phyloP scores from a whole-genome alignment of 163 green algal genomes.

The Volvox carteri region DNA sequence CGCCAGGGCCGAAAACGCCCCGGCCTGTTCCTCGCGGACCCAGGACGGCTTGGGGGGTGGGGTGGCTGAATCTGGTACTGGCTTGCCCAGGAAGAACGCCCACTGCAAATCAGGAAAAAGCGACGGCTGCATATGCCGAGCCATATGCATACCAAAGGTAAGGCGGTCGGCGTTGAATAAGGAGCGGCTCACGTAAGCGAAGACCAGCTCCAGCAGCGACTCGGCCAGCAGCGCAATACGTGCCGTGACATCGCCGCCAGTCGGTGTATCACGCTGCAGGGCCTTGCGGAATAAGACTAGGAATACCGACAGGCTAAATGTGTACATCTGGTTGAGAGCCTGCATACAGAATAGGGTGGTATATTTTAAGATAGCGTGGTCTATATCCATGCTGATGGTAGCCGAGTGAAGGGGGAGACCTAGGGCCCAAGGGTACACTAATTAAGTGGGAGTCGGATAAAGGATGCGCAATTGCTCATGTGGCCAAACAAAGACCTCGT shows the following conservation, averaged over 20 bases:
- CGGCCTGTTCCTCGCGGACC: constrained; percentile 63
- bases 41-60: constrained; percentile 57
- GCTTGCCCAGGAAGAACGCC: constrained; percentile 72
- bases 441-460: too few relatives aligned
- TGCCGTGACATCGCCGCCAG: constrained; percentile 61
- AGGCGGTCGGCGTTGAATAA: constrained; percentile 87
- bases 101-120: constrained; percentile 73
- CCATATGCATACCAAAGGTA: constrained; percentile 85
- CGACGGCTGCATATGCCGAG: constrained; percentile 67
- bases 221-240: constrained; percentile 72
- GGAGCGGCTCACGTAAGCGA: constrained; percentile 71
- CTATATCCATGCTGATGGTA: too few relatives aligned
- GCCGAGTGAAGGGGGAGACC: too few relatives aligned
- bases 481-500: too few relatives aligned
- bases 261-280: constrained; percentile 56
- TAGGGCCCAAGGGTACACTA: too few relatives aligned
- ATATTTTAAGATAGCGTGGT: too few relatives aligned
- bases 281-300: constrained; percentile 65
- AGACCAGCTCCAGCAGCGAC: constrained; percentile 76
- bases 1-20: constrained; percentile 65
- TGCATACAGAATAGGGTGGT: background rate
- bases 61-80: constrained; percentile 8
- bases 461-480: too few relatives aligned
- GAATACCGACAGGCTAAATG: constrained; percentile 74
- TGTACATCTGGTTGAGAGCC: constrained; percentile 81